phyloP scores from a whole-genome alignment of 176 grass and related monocot genomes.

The Poa annua region DNA sequence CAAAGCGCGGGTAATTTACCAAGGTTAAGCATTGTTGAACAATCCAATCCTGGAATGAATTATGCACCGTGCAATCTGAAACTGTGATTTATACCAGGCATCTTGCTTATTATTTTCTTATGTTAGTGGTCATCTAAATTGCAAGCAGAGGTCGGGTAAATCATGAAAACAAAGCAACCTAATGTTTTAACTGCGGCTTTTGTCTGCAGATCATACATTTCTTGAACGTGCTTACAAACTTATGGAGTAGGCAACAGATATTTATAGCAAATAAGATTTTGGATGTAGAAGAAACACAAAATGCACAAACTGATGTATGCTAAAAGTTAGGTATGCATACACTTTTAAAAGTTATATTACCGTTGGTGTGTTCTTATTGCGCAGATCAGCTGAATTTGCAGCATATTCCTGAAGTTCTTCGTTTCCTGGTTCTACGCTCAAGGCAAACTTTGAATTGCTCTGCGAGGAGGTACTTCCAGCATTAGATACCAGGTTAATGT shows the following conservation, averaged over 20 bases:
- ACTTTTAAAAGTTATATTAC: conserved; percentile 55
- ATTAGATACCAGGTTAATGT: conserved; percentile 36
- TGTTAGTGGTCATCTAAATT: background rate
- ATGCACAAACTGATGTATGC: conserved; percentile 25
- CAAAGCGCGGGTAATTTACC: background rate
- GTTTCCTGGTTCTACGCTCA: conserved; percentile 91
- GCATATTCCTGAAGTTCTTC: conserved; percentile 90
- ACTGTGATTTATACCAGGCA: background rate
- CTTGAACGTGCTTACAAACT: background rate
- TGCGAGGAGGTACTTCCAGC: conserved; percentile 42
- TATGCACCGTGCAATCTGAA: background rate
- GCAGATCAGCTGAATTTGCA: conserved; percentile 60
- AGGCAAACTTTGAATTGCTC: conserved; percentile 94
- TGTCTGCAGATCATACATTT: background rate
- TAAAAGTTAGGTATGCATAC: background rate
- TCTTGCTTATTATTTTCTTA: conserved; percentile 1
- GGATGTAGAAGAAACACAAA: conserved; percentile 33
- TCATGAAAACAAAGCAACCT: background rate
- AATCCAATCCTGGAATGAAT: conserved; percentile 4
- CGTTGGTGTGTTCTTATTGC: conserved; percentile 83
- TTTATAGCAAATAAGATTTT: background rate
- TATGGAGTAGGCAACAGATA: background rate
- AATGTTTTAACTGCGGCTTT: background rate
- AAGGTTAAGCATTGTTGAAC: background rate
- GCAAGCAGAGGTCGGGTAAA: background rate